phyloP scores from a whole-genome alignment of 176 grass and related monocot species.

The Oryza meyeriana region DNA sequence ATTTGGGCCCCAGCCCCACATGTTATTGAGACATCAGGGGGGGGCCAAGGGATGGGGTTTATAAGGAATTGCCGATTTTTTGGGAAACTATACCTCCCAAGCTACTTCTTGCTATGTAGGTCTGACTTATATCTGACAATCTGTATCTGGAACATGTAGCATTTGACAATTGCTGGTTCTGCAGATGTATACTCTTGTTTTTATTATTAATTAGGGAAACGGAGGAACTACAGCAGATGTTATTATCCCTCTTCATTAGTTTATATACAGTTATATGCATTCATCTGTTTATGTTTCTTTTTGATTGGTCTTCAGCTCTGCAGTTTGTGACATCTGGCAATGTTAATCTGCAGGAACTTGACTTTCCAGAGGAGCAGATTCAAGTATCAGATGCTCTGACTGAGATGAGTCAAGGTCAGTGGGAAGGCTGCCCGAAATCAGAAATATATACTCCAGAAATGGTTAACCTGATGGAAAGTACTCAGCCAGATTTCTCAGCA shows the following conservation, averaged over 20 bases:
- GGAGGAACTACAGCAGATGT: background rate
- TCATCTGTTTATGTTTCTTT: background rate
- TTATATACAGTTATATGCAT: background rate
- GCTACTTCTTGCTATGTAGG: background rate
- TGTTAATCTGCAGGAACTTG: slow-evolving; percentile 68
- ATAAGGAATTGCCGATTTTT: background rate
- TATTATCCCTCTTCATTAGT: background rate
- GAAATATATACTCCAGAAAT: slow-evolving; percentile 85
- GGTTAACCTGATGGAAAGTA: slow-evolving; percentile 58
- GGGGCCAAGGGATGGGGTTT: background rate
- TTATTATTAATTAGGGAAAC: background rate
- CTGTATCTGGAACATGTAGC: background rate
- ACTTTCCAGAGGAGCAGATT: slow-evolving; percentile 76
- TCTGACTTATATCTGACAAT: background rate
- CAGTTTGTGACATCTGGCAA: background rate
- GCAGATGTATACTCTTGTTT: background rate
- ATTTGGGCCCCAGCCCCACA: background rate
- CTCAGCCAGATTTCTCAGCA: slow-evolving; percentile 76
- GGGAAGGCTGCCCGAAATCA: slow-evolving; percentile 72
- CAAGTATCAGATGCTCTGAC: slow-evolving; percentile 67
- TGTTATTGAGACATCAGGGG: background rate
- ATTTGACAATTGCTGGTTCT: background rate
- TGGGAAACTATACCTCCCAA: background rate
- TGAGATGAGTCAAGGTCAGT: slow-evolving; percentile 87
- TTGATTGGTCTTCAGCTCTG: background rate